Conservation (phyloP, 768 basidiomycete species). For the Psilocybe sp. region DNA sequence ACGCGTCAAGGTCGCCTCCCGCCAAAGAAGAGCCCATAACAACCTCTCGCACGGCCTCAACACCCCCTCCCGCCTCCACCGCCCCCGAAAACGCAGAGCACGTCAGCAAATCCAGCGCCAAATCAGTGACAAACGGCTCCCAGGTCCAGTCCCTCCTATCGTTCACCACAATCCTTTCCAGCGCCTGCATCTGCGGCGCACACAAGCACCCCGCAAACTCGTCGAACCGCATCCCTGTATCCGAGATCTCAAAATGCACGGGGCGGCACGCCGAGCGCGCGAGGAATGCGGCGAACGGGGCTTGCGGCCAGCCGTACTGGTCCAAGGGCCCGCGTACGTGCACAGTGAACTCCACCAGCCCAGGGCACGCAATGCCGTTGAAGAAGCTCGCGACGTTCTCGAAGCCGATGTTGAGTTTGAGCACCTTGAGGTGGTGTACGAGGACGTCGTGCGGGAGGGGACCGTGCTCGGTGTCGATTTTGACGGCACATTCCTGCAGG, state of each 20-base stretch:
- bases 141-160: conserved; percentile 32
- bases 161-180: conserved; percentile 28
- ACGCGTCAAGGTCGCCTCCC: neutral
- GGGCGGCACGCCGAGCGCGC: conserved; percentile 27
- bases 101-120: conserved; percentile 26
- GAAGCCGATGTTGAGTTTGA: conserved; percentile 27
- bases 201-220: conserved; percentile 27
- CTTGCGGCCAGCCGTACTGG: conserved; percentile 30
- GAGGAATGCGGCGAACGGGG: conserved; percentile 27
- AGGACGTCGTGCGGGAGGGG: conserved; percentile 18
- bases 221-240: conserved; percentile 27
- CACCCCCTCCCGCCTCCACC: too few relatives aligned
- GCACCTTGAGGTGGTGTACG: conserved; percentile 21
- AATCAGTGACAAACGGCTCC: conserved; percentile 29
- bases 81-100: conserved; percentile 9
- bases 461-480: conserved; percentile 25
- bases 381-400: conserved; percentile 27
- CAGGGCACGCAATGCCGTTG: conserved; percentile 25
- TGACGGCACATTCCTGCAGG: conserved; percentile 24
- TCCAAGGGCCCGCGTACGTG: conserved; percentile 26
- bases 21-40: too few relatives aligned
- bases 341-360: conserved; percentile 22
- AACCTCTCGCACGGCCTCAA: too few relatives aligned
- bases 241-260: conserved; percentile 26
- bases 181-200: conserved; percentile 22